Conservation (phyloP, 192 early-diverging fungal genomes). For the Dissophora globulifera region DNA sequence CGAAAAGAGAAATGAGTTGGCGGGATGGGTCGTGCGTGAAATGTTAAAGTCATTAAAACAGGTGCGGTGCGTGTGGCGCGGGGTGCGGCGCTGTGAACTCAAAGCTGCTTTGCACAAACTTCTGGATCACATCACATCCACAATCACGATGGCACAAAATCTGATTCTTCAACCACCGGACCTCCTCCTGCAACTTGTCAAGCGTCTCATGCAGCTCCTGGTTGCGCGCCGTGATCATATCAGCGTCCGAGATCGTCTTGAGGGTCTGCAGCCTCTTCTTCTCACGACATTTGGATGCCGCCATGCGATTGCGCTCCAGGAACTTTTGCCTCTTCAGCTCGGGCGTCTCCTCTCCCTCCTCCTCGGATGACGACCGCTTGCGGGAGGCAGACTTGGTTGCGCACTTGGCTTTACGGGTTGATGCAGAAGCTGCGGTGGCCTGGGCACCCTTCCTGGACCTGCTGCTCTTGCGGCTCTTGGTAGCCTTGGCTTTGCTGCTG, state of each 20-base stretch:
- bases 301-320: conserved; percentile 54
- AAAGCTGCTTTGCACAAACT: conserved; percentile 38
- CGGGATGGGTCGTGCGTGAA: background rate
- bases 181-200: conserved; percentile 32
- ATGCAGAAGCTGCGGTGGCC: background rate
- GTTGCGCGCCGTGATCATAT: conserved; percentile 36
- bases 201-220: conserved; percentile 38
- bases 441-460: conserved; percentile 4
- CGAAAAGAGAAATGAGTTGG: background rate
- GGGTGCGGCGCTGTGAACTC: too few relatives aligned
- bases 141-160: conserved; percentile 43
- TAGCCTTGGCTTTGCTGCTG: background rate
- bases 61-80: too few relatives aligned
- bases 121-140: conserved; percentile 44
- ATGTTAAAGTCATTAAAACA: background rate
- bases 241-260: conserved; percentile 41
- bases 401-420: conserved; percentile 8
- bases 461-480: conserved; percentile 5
- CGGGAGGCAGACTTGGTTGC: conserved; percentile 12
- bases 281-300: conserved; percentile 44
- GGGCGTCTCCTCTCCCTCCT: conserved; percentile 21
- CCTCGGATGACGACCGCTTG: conserved; percentile 10
- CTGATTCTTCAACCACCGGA: conserved; percentile 38
- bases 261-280: conserved; percentile 49
- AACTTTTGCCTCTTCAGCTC: conserved; percentile 52